Evolutionary conservation across 345 rosid genomes (phyloP).

Genomic region (Luvunga scandens): DNA sequence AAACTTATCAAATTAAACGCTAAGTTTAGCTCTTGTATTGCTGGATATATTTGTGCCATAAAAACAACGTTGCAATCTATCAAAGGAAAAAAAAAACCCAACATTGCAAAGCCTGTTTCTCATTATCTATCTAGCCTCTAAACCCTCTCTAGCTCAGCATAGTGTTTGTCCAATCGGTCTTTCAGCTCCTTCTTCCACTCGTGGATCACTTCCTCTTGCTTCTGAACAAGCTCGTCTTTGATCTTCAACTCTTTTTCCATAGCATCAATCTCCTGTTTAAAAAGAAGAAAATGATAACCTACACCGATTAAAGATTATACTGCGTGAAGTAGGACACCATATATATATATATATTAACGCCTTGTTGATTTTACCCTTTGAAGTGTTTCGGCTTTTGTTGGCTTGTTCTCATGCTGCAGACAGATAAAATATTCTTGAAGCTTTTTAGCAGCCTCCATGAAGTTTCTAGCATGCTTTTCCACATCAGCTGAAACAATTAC

Average conservation of each 20-base stretch:
- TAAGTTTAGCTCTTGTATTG: too few species aligned
- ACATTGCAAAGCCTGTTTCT: too few species aligned
- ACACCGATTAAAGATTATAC: background rate
- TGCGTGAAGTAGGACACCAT: background rate
- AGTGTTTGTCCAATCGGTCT: slow-evolving; percentile 57
- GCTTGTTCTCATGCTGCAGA: slow-evolving; percentile 61
- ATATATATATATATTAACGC: too few species aligned
- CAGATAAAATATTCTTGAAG: slow-evolving; percentile 75
- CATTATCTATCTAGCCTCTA: slow-evolving; percentile 1
- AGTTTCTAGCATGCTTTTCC: slow-evolving; percentile 84
- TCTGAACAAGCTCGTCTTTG: slow-evolving; percentile 59
- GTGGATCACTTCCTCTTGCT: slow-evolving; percentile 56
- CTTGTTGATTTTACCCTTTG: slow-evolving; percentile 43
- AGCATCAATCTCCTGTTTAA: slow-evolving; percentile 60
- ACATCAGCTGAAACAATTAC: slow-evolving; percentile 53
- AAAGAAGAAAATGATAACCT: background rate
- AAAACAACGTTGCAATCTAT: too few species aligned
- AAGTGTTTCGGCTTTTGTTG: slow-evolving; percentile 53
- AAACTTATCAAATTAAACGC: too few species aligned
- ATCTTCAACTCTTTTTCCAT: slow-evolving; percentile 78
- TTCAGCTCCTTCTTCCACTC: slow-evolving; percentile 62
- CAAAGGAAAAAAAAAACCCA: too few species aligned
- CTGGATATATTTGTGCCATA: too few species aligned
- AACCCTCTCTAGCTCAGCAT: slow-evolving; percentile 59
- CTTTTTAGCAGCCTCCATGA: slow-evolving; percentile 97